A percentile compares a stretch with the other conserved stretches of the same genome.
These are phyloP conservation scores for Vitis hybrid DNA, from an alignment of 177 flowering plant genomes.

Conservation along the genomic window DNA sequence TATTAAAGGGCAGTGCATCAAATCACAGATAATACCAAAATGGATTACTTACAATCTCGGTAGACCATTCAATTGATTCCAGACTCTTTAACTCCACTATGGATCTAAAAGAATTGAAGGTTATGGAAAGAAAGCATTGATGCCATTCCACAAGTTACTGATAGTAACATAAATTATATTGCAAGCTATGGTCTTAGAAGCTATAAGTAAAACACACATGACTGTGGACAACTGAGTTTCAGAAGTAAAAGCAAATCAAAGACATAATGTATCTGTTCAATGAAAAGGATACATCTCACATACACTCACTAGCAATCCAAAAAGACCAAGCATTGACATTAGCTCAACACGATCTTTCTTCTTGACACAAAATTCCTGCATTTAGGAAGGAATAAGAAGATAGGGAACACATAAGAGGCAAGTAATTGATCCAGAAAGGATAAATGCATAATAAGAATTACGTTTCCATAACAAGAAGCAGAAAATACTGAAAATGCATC, in stretches of 20 bases:
- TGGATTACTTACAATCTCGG: constrained; percentile 53
- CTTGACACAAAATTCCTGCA: constrained; percentile 86
- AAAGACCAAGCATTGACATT: constrained; percentile 66
- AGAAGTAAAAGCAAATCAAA: neutral
- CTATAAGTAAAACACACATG: neutral
- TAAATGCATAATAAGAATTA: neutral
- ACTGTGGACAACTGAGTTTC: neutral
- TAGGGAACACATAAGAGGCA: neutral
- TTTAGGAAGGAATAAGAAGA: neutral
- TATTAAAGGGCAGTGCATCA: neutral
- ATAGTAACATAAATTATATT: neutral
- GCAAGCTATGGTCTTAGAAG: neutral
- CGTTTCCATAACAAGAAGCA: too few relatives aligned
- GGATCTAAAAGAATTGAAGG: constrained; percentile 32
- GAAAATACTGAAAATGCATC: too few relatives aligned
- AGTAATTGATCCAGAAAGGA: neutral
- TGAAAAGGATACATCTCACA: constrained; percentile 73
- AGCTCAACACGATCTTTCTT: constrained; percentile 74
- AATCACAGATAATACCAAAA: neutral
- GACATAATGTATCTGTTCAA: neutral
- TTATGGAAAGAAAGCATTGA: constrained; percentile 21
- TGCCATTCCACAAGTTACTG: neutral
- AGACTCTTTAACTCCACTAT: constrained; percentile 49
- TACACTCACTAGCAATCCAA: constrained; percentile 55
- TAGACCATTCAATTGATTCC: constrained; percentile 57